A percentile compares a stretch with the other conserved stretches of the same genome.
Conservation (phyloP, 805 yeast genomes). For the Myxozyma udenii region DNA sequence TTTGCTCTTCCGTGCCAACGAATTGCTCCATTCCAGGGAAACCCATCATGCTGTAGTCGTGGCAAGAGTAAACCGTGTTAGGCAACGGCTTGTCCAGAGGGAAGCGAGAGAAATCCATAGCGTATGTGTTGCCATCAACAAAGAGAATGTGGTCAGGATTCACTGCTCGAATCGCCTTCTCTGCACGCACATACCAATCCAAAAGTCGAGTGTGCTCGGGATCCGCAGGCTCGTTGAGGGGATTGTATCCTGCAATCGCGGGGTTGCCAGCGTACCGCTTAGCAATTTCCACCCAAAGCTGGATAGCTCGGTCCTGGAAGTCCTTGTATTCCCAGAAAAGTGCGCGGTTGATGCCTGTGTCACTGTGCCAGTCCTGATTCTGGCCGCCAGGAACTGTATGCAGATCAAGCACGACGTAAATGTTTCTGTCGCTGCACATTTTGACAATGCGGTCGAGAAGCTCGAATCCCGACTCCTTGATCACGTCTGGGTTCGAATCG, state of each 20-base stretch:
- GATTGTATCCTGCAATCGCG: slow-evolving; percentile 56
- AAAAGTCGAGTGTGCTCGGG: slow-evolving; percentile 45
- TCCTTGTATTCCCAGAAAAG: slow-evolving; percentile 51
- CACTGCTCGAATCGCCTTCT: slow-evolving; percentile 43
- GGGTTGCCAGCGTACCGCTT: slow-evolving; percentile 46
- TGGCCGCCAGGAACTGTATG: slow-evolving; percentile 55
- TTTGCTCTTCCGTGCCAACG: slow-evolving; percentile 41
- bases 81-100: slow-evolving; percentile 41
- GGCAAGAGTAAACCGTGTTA: slow-evolving; percentile 50
- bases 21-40: slow-evolving; percentile 43
- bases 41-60: slow-evolving; percentile 48
- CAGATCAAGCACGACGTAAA: slow-evolving; percentile 50
- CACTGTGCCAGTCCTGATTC: slow-evolving; percentile 55
- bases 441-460: slow-evolving; percentile 46
- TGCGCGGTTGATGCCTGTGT: slow-evolving; percentile 48
- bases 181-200: slow-evolving; percentile 42
- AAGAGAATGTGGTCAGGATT: slow-evolving; percentile 51
- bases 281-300: slow-evolving; percentile 49
- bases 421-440: slow-evolving; percentile 45
- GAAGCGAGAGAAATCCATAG: slow-evolving; percentile 51
- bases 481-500: slow-evolving; percentile 45
- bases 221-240: slow-evolving; percentile 53
- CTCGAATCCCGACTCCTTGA: slow-evolving; percentile 48
- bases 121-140: slow-evolving; percentile 52
- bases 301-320: slow-evolving; percentile 48